These are phyloP conservation scores for Scutellaria galericulata DNA, from an alignment of 257 asterid genomes.

Conservation along the genomic window DNA sequence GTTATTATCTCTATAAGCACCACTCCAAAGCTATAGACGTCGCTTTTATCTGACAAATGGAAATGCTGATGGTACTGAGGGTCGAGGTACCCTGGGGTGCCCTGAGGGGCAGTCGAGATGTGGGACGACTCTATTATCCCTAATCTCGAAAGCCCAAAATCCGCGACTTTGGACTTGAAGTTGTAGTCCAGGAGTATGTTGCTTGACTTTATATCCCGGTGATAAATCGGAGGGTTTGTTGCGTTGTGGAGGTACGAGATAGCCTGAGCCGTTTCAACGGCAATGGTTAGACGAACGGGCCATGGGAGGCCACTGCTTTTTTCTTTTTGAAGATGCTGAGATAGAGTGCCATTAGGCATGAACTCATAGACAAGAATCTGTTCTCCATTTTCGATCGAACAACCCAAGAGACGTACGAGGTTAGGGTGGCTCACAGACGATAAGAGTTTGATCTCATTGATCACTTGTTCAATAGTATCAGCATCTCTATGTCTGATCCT, in stretches of 20 bases:
- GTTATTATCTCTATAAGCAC: constrained; percentile 76
- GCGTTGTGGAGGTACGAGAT: constrained; percentile 73
- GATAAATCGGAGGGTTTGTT: constrained; percentile 74
- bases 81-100: constrained; percentile 80
- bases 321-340: constrained; percentile 66
- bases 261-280: constrained; percentile 79
- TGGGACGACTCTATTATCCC: constrained; percentile 67
- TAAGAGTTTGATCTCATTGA: constrained; percentile 80
- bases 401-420: constrained; percentile 77
- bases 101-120: constrained; percentile 79
- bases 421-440: constrained; percentile 80
- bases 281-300: constrained; percentile 69
- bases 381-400: constrained; percentile 70
- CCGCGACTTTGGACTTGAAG: constrained; percentile 71
- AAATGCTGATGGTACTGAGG: constrained; percentile 78
- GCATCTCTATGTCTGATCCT: constrained; percentile 53
- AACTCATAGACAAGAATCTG: constrained; percentile 79
- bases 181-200: constrained; percentile 68
- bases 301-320: constrained; percentile 58
- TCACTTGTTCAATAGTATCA: constrained; percentile 62
- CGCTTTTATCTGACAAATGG: constrained; percentile 79
- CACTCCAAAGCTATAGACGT: constrained; percentile 77
- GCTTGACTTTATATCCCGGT: constrained; percentile 78
- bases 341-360: constrained; percentile 86
- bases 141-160: constrained; percentile 77